Base-by-base conservation (phyloP, 2,329 filamentous ascomycete species). In the Aureobasidium sp. region DNA sequence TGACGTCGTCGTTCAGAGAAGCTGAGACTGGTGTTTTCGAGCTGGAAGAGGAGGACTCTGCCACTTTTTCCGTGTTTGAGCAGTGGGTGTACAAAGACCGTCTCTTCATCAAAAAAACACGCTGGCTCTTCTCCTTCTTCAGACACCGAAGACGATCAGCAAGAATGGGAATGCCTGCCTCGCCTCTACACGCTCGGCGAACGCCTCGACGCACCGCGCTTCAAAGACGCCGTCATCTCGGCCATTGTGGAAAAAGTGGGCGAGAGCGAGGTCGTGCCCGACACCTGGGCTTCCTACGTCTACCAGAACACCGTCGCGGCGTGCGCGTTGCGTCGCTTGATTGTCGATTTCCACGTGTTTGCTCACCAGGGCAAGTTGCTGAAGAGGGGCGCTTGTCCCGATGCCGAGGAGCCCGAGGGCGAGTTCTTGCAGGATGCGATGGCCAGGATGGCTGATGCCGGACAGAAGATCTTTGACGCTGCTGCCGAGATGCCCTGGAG, bases 141-240 rank as follows among this genome's bases (percentile, higher is more conserved):
- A 17, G 51, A 38, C 25, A 11, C 25, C 13, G 51, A 29, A 19
- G 51, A 55, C 37, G 38, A 43, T 11, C 17, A 21, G 7, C 47
- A 51, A 17, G 57, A 62, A n/a, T 60, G 61, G 61, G 29, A 43
- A 23, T 57, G 38, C 4, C 23, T 62, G 19, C 40, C 45, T 25
- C 29, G 45, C 7, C 49, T 55, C 8, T 66, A 64, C 55, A 60
- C 63, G 3, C 57, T 66, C 8, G 65, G 64, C 2, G 61, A 66
- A 21, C 55, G 63, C 19, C 21, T 66, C 6, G 45, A 60, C 13
- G 62, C 63, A 33, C 17, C 29, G 1, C 40, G 27, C 3, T 65
- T 65, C 60, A 63, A 64, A 25, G 62, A 66, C 38, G 51, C 45
- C 3, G 51, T 65, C 25, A 54, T 63, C 5, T 53, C 62, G 21